Base-by-base conservation (phyloP, 1,284 basidiomycete genomes). In the Papiliotrema flavescens region DNA sequence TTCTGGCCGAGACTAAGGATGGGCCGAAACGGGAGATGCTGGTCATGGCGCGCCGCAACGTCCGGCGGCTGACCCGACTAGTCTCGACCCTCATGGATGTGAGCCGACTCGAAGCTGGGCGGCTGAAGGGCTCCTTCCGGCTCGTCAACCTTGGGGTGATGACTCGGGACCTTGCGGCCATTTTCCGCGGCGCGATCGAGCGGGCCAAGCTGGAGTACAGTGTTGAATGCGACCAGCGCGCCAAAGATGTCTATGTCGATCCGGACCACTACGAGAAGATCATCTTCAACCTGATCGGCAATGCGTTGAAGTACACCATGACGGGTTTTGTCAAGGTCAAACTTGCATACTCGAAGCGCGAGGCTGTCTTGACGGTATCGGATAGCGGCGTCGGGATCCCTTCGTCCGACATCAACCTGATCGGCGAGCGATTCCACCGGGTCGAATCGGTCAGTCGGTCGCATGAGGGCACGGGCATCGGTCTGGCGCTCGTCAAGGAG, bases 311-410 rank as follows among this genome's bases (percentile, higher is more conserved):
- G 60, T 75, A 74, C 50, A 76, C 74, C 0, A 54, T 67, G 56
- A 32, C 53, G 8, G 74, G 74, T 19, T 65, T 52, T 19, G 59
- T 74, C 1, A 53, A 46, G 13, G 64, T 76, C 19, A 51, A 37
- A 0, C 54, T 75, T 14, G 41, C 39, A 0, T 76, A 76, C 44
- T 41, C 43, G 1, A 32, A 39, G 0, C 44, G 47, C 14, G 60
- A 71, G 23, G 70, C 66, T 1, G 56, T 70, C 2, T 47, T 77
- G 5, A 50, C 69, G 0, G 74, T 79, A 9, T 49, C 57, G 20
- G 79, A 80, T 53, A 76, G 73, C 1, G 78, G 79, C 6, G 67
- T 77, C 9, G 78, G 78, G 11, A 78, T 79, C n/a, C 71, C 74
- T n/a, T 32, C 59, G 2, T 60, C 65, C 1, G 73, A 78, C 44